phyloP scores from a whole-genome alignment of 495 filamentous ascomycete species.

The Penicillium samsonianum region DNA sequence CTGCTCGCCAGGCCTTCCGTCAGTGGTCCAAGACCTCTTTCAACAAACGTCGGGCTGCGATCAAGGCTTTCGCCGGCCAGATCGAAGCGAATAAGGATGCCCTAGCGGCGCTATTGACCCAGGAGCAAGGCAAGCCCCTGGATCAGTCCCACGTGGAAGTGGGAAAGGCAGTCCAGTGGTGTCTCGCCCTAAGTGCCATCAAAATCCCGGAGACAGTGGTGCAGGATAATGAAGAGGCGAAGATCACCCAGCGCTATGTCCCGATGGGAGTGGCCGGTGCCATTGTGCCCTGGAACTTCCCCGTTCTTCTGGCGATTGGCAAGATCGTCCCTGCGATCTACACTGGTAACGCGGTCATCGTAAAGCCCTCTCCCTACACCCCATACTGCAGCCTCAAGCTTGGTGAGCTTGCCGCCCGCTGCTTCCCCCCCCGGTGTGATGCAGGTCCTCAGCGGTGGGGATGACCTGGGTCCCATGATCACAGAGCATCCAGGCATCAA shows the following conservation, averaged over 20 bases:
- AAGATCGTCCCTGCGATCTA: slow-evolving; percentile 58
- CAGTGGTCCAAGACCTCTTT: slow-evolving; percentile 52
- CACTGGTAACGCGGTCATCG: slow-evolving; percentile 59
- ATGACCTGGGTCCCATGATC: slow-evolving; percentile 61
- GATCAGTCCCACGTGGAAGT: slow-evolving; percentile 29
- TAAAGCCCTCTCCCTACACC: slow-evolving; percentile 67
- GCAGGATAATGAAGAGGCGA: no score
- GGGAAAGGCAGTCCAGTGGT: slow-evolving; percentile 26
- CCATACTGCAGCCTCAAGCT: slow-evolving; percentile 68
- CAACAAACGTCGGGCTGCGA: slow-evolving; percentile 57
- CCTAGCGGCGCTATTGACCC: slow-evolving; percentile 44
- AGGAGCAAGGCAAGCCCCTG: slow-evolving; percentile 60
- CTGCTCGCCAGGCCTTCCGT: slow-evolving; percentile 51
- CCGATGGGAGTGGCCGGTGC: slow-evolving; percentile 61
- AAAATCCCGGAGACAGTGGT: no score
- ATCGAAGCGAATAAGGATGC: no score
- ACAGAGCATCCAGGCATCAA: slow-evolving; percentile 60
- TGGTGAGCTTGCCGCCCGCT: slow-evolving; percentile 58
- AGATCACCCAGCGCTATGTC: slow-evolving; percentile 51
- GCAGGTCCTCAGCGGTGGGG: slow-evolving; percentile 67
- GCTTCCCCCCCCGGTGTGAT: slow-evolving; percentile 68
- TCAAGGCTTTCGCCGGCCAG: no score
- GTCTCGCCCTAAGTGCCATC: no score
- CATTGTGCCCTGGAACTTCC: slow-evolving; percentile 67
- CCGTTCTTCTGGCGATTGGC: slow-evolving; percentile 56